phyloP scores from a whole-genome alignment of 306 rosid genomes.

The Oemleria cerasiformis region DNA sequence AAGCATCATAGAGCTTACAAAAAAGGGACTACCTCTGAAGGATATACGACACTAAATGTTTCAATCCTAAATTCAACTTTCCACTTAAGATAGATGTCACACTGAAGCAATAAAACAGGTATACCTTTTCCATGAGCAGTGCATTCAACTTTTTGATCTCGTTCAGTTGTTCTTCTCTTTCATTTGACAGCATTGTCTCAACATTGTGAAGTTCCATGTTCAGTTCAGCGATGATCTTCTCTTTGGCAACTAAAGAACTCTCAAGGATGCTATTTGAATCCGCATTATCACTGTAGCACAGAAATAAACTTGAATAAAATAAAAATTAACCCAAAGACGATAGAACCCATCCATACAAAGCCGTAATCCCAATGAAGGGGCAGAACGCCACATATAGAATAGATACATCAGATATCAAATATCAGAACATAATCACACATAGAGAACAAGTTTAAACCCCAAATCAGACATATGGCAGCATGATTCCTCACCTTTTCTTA shows the following conservation, averaged over 20 bases:
- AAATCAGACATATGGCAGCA: neutral
- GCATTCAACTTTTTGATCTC: slow-evolving; percentile 85
- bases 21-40: neutral
- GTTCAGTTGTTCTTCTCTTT: slow-evolving; percentile 76
- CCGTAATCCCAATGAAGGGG: neutral
- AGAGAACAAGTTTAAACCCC: neutral
- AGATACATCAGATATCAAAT: neutral
- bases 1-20: neutral
- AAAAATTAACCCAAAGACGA: slow-evolving; percentile 16
- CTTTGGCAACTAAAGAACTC: slow-evolving; percentile 90
- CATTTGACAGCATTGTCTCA: slow-evolving; percentile 80
- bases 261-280: slow-evolving; percentile 84
- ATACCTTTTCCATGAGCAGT: slow-evolving; percentile 78
- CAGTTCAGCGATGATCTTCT: slow-evolving; percentile 86
- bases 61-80: neutral
- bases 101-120: neutral
- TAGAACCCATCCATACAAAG: neutral
- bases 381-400: neutral
- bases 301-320: slow-evolving; percentile 14
- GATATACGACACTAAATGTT: neutral
- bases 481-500: slow-evolving; percentile 58
- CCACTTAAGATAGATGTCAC: neutral
- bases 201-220: slow-evolving; percentile 93
- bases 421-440: neutral
- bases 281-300: slow-evolving; percentile 60